Evolutionary conservation across 306 rosid species (phyloP), one percentile per base, ranked within the genome.

Genomic region (Vigna mungo): DNA sequence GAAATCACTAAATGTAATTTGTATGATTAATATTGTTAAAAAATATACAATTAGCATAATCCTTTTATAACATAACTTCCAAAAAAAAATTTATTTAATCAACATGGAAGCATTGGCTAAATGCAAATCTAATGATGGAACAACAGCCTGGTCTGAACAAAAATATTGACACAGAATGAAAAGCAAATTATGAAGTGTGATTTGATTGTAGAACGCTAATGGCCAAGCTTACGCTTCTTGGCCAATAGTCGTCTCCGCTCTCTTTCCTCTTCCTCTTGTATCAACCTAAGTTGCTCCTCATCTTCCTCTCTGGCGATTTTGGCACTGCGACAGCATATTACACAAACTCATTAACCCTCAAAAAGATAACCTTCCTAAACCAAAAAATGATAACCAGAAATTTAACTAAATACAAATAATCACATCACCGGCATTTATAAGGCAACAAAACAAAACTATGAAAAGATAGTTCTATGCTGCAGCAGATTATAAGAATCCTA

Each of bases 221-320:
- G 11, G 11, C 67, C 90, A 18, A 81, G 69, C 84, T 51, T 86
- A 2, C 86, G 91, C 87, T 72, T 90, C 86, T 88, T 90, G 21
- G 71, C 69, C 80, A 63, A 4, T 43, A 79, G 68, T 15, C 83
- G 77, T 78, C 56, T 48, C 30, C 86, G 83, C 49, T 79, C 82
- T 55, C 81, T 78, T 79, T 83, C 85, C 43, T 87, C 96, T 68
- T 87, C 92, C 63, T 78, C 87, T 68, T 87, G 84, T 58, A 87
- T 77, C 85, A 84, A 32, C 74, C 84, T 76, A 21, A 66, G 85
- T 65, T 90, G 84, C 82, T 88, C 90, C 59, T 90, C 97, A 64
- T 92, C 97, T 83, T 92, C 97, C 83, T 56, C 1, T 75, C 8
- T 83, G 5, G 82, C 97, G 44, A 90, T 86, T 82, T 0, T 30